phyloP scores from a whole-genome alignment of 495 filamentous ascomycete genomes.

The Glutinoglossum americanum region DNA sequence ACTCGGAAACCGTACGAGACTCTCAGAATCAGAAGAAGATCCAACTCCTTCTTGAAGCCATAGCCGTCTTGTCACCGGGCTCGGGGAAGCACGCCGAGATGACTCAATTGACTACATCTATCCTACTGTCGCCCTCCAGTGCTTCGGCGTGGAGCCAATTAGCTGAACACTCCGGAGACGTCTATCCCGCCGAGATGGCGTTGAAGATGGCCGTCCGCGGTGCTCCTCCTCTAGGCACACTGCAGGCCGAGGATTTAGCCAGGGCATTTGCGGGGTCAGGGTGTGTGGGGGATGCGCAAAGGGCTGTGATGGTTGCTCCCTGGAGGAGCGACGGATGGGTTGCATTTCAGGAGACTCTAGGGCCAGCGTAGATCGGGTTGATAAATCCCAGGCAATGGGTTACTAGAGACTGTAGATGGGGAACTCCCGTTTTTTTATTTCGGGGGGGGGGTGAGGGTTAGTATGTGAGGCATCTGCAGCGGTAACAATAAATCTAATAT shows the following conservation, averaged over 20 bases:
- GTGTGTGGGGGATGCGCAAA: conserved; percentile 47
- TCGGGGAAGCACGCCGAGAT: conserved; percentile 17
- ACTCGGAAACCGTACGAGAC: conserved; percentile 15
- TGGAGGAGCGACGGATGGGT: conserved; percentile 52
- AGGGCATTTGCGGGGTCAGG: conserved; percentile 58
- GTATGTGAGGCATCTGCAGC: no score
- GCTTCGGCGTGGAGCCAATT: conserved; percentile 61
- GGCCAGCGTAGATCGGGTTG: no score
- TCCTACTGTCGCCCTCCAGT: conserved; percentile 56
- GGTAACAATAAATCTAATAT: no score
- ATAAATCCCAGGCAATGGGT: no score
- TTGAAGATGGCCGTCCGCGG: conserved; percentile 51
- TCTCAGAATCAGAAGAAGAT: conserved; percentile 19
- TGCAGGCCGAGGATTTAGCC: conserved; percentile 48
- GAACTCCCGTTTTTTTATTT: no score
- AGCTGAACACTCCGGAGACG: conserved; percentile 28
- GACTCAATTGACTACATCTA: conserved; percentile 39
- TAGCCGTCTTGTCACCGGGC: conserved; percentile 21
- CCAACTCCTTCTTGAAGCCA: conserved; percentile 33
- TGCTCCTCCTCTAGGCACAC: conserved; percentile 43
- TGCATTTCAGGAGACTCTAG: conserved; percentile 12
- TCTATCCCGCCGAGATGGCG: conserved; percentile 57
- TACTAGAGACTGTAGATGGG: no score
- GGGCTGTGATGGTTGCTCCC: conserved; percentile 59
- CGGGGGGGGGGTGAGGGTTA: no score